Conservation (phyloP, 164 flowering plant species). For the Cinnamomum micranthum region DNA sequence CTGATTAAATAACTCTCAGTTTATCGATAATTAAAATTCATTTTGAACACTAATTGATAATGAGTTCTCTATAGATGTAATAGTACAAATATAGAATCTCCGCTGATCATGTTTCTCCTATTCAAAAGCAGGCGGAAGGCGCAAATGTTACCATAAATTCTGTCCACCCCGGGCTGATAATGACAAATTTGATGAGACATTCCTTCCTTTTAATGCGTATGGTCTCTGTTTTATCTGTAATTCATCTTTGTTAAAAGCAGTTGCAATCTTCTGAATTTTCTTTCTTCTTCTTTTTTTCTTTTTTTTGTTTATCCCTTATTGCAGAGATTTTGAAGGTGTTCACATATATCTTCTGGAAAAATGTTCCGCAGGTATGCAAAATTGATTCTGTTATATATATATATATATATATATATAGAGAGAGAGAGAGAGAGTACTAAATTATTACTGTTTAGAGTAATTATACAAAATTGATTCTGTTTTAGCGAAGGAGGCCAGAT, state of each 20-base stretch:
- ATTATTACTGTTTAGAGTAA: background rate
- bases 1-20: no score
- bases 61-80: no score
- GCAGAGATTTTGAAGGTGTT: constrained; percentile 53
- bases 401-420: no score
- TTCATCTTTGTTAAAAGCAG: background rate
- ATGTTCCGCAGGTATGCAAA: constrained; percentile 72
- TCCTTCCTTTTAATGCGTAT: constrained; percentile 58
- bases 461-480: background rate
- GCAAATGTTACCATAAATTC: constrained; percentile 74
- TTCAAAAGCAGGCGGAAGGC: constrained; percentile 64
- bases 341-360: constrained; percentile 72
- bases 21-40: no score
- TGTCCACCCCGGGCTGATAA: constrained; percentile 90
- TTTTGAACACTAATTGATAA: no score
- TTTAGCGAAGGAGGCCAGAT: background rate
- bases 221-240: background rate
- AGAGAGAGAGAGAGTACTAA: background rate
- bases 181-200: constrained; percentile 74
- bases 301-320: constrained; percentile 1
- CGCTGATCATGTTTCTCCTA: background rate
- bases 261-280: background rate
- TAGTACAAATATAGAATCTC: background rate
- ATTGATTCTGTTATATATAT: no score
- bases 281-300: background rate